Conservation (phyloP, 371 early-diverging fungal genomes). For the Batkoa obscura region DNA sequence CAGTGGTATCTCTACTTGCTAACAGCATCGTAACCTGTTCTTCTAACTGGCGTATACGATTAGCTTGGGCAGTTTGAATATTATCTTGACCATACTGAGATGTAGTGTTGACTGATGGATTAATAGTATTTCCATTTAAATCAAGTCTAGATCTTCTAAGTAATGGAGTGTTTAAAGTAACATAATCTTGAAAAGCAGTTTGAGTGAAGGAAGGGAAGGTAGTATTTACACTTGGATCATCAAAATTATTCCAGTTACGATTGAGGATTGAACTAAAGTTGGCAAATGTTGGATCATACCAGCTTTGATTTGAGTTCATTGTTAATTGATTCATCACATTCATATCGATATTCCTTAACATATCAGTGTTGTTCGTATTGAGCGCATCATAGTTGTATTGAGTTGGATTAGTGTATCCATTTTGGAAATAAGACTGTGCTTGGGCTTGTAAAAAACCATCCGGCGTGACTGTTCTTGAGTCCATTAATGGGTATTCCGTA, state of each 20-base stretch:
- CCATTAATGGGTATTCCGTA: background rate
- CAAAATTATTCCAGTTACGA: background rate
- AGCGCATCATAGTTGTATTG: background rate
- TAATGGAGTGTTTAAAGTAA: background rate
- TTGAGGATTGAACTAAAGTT: conserved; percentile 2
- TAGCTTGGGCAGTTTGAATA: background rate
- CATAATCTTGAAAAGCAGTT: background rate
- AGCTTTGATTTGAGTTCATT: background rate
- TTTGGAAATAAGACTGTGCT: background rate
- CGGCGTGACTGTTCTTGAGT: background rate
- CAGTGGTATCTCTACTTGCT: background rate
- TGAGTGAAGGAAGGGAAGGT: background rate
- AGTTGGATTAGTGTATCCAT: background rate
- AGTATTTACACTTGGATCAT: background rate
- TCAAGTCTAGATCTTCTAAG: background rate
- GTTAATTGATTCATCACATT: background rate
- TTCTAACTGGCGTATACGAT: background rate
- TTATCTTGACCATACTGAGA: too few relatives aligned
- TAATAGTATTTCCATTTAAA: too few relatives aligned
- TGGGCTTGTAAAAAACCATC: background rate
- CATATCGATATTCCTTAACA: too few relatives aligned
- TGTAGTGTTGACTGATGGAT: too few relatives aligned
- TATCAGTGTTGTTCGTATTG: too few relatives aligned
- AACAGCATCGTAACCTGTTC: background rate
- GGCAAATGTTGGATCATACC: conserved; percentile 3